phyloP scores from a whole-genome alignment of 2,329 filamentous ascomycete genomes.

The Ascochyta koolunga region DNA sequence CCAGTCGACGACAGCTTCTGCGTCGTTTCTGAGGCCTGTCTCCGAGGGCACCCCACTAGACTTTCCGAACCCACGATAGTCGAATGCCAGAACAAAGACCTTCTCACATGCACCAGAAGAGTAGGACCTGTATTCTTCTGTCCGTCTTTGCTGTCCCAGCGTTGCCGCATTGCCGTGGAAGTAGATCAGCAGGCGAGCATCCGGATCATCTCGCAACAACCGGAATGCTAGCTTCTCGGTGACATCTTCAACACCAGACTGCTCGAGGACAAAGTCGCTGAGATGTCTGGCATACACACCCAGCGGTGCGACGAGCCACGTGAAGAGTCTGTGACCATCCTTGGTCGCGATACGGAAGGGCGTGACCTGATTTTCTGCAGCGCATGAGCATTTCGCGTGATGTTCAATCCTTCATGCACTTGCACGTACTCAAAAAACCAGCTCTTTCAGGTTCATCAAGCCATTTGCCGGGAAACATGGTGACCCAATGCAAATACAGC shows the following conservation, averaged over 20 bases:
- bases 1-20: conserved; percentile 74
- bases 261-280: conserved; percentile 63
- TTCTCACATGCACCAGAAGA: conserved; percentile 64
- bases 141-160: conserved; percentile 77
- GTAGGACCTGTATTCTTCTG: conserved; percentile 77
- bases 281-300: conserved; percentile 76
- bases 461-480: conserved; percentile 45
- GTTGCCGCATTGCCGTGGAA: conserved; percentile 72
- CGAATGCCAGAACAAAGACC: conserved; percentile 77
- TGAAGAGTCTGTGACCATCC: conserved; percentile 79
- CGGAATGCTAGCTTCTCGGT: conserved; percentile 57
- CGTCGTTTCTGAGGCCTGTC: conserved; percentile 79
- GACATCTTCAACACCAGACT: conserved; percentile 49
- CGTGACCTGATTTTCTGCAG: conserved; percentile 79
- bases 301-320: conserved; percentile 89
- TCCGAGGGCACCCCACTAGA: conserved; percentile 82
- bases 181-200: conserved; percentile 62
- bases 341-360: conserved; percentile 77
- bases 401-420: background rate
- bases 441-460: conserved; percentile 46
- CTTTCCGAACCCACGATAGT: conserved; percentile 88
- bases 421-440: conserved; percentile 42
- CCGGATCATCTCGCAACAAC: conserved; percentile 58
- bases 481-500: conserved; percentile 46
- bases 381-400: conserved; percentile 20